Percentiles rank a stretch among this genome's conserved stretches.
Evolutionary conservation across 352 stramenopile species (phyloP).

Genomic region (Phytophthora constricta): DNA sequence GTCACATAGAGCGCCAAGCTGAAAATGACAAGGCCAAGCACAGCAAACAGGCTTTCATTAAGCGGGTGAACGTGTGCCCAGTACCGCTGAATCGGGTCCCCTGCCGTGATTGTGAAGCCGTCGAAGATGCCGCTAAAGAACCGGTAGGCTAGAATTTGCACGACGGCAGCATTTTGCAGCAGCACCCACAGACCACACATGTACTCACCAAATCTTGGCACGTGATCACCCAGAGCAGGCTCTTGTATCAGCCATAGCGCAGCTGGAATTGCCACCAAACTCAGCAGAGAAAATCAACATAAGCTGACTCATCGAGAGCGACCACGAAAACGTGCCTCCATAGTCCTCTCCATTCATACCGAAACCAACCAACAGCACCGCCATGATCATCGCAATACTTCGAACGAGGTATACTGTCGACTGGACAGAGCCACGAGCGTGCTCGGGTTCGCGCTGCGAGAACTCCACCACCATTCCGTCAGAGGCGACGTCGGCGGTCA

Average conservation of each 20-base stretch:
- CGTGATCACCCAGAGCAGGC: slow-evolving; percentile 21
- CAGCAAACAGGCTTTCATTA: slow-evolving; percentile 40
- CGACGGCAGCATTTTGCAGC: slow-evolving; percentile 52
- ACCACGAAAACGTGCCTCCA: slow-evolving; percentile 40
- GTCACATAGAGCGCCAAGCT: slow-evolving; percentile 45
- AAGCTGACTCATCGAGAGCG: slow-evolving; percentile 42
- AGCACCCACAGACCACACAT: slow-evolving; percentile 42
- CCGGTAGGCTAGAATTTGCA: slow-evolving; percentile 60
- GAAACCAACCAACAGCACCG: slow-evolving; percentile 46
- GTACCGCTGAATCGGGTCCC: slow-evolving; percentile 42
- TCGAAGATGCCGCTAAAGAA: slow-evolving; percentile 57
- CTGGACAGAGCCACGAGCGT: slow-evolving; percentile 50
- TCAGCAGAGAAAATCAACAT: slow-evolving; percentile 48
- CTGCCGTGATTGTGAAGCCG: slow-evolving; percentile 42
- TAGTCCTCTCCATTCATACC: slow-evolving; percentile 48
- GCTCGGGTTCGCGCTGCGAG: slow-evolving; percentile 53
- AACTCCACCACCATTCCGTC: slow-evolving; percentile 60
- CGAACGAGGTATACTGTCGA: slow-evolving; percentile 44
- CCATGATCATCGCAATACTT: slow-evolving; percentile 41
- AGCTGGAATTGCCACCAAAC: slow-evolving; percentile 44
- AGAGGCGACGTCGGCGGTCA: slow-evolving; percentile 45
- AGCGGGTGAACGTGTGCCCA: slow-evolving; percentile 45
- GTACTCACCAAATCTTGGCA: slow-evolving; percentile 33
- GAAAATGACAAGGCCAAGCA: slow-evolving; percentile 41
- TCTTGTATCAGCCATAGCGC: slow-evolving; percentile 47